phyloP scores from a whole-genome alignment of 768 basidiomycete species.

The Russula lepida region DNA sequence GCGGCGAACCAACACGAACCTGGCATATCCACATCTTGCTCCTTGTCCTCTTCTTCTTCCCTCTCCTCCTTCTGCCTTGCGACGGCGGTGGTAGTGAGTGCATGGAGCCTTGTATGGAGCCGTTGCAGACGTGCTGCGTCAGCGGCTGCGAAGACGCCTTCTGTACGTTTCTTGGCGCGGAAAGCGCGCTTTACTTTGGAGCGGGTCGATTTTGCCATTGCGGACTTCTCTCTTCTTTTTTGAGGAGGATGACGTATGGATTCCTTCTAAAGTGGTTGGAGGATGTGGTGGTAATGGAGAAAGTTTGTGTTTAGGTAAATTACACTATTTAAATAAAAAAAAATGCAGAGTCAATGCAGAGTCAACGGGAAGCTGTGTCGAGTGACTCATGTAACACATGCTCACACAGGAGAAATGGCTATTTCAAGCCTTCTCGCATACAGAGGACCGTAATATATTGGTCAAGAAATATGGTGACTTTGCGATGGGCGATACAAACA shows the following conservation, averaged over 20 bases:
- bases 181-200: conserved; percentile 76
- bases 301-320: no score
- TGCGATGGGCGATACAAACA: conserved; percentile 3
- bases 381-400: neutral
- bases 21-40: conserved; percentile 22
- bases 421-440: neutral
- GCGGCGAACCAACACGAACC: conserved; percentile 20
- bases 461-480: neutral
- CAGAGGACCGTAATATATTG: neutral
- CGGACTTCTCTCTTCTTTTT: neutral
- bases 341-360: neutral
- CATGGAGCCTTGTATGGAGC: conserved; percentile 55
- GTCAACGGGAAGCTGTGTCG: neutral
- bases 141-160: conserved; percentile 65
- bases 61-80: no score
- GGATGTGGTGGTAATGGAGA: neutral
- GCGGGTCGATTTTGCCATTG: conserved; percentile 78
- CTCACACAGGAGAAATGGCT: neutral
- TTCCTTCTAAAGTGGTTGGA: neutral
- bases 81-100: conserved; percentile 30
- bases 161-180: conserved; percentile 68
- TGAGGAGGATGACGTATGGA: neutral
- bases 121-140: conserved; percentile 72
- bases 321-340: neutral
- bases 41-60: conserved; percentile 2